These are phyloP conservation scores for Thielaviopsis euricoi DNA, from an alignment of 2,329 filamentous ascomycete genomes.

Conservation along the genomic window DNA sequence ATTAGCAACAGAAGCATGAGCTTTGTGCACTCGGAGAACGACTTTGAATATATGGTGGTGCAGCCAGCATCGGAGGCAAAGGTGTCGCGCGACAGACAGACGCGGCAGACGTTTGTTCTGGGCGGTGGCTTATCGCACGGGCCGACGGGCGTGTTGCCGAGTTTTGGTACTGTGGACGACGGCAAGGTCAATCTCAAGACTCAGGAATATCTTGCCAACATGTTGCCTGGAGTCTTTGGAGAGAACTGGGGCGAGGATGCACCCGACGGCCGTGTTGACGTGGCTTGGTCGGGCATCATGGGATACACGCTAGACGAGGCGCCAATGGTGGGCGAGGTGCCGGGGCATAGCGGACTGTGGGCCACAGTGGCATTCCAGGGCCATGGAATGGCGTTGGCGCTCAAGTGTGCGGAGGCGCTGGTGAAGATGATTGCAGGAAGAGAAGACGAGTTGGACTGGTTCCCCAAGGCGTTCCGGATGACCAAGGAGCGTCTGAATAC, in stretches of 20 bases:
- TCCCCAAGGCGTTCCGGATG: constrained; percentile 30
- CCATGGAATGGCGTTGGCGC: constrained; percentile 48
- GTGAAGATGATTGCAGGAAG: constrained; percentile 32
- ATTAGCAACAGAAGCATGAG: constrained; percentile 29
- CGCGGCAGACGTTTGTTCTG: constrained; percentile 38
- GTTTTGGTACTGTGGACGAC: constrained; percentile 42
- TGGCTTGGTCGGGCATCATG: constrained; percentile 40
- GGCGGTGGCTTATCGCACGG: constrained; percentile 37
- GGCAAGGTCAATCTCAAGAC: constrained; percentile 31
- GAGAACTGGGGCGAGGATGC: constrained; percentile 25
- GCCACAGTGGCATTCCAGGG: constrained; percentile 46
- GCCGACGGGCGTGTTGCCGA: constrained; percentile 24
- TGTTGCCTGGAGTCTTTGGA: constrained; percentile 34
- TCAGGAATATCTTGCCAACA: constrained; percentile 28
- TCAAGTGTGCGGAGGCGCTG: constrained; percentile 41
- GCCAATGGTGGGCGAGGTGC: constrained; percentile 34
- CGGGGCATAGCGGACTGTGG: constrained; percentile 31
- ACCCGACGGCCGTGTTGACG: constrained; percentile 23
- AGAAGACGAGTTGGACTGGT: constrained; percentile 28
- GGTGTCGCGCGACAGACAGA: constrained; percentile 14
- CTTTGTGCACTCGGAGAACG: constrained; percentile 37
- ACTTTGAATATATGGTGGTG: constrained; percentile 53
- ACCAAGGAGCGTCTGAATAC: constrained; percentile 7
- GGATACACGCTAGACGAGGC: constrained; percentile 35
- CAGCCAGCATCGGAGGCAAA: constrained; percentile 26